Evolutionary conservation across 768 basidiomycete species (phyloP).

Genomic region (Macrolepiota albuminosa): DNA sequence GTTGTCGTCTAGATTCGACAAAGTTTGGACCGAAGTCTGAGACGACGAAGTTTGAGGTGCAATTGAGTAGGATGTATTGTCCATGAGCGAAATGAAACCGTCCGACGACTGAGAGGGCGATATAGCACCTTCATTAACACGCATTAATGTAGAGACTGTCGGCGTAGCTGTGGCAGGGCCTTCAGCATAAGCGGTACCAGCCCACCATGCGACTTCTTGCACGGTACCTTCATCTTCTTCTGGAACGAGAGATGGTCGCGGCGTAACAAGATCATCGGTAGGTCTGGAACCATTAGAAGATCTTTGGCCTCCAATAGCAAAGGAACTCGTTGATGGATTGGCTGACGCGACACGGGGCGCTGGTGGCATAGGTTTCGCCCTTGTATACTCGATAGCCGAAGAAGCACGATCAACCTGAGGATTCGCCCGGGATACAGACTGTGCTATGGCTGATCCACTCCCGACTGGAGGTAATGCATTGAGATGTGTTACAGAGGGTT

Average conservation of each 20-base stretch:
- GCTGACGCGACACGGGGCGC: slow-evolving; percentile 50
- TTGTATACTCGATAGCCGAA: slow-evolving; percentile 72
- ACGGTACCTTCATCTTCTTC: slow-evolving; percentile 29
- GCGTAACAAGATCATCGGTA: slow-evolving; percentile 26
- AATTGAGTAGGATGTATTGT: slow-evolving; percentile 43
- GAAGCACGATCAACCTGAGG: slow-evolving; percentile 64
- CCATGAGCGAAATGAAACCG: slow-evolving; percentile 85
- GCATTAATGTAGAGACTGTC: slow-evolving; percentile 62
- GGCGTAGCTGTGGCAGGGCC: slow-evolving; percentile 48
- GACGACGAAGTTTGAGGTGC: slow-evolving; percentile 20
- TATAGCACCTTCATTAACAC: slow-evolving; percentile 39
- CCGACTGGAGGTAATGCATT: slow-evolving; percentile 45
- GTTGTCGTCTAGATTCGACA: slow-evolving; percentile 38
- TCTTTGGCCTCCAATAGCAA: slow-evolving; percentile 38
- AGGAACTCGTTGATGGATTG: slow-evolving; percentile 45
- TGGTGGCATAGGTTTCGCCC: slow-evolving; percentile 48
- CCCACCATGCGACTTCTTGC: slow-evolving; percentile 63
- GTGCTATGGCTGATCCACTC: slow-evolving; percentile 69
- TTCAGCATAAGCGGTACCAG: slow-evolving; percentile 34
- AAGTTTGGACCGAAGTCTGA: slow-evolving; percentile 7
- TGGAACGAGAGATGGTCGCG: slow-evolving; percentile 22
- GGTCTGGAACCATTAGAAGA: slow-evolving; percentile 26
- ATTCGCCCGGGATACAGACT: slow-evolving; percentile 41
- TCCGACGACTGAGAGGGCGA: slow-evolving; percentile 38
- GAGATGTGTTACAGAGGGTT: slow-evolving; percentile 44